Evolutionary conservation across 768 basidiomycete genomes (phyloP).

Genomic region (Pisolithus tinctorius): DNA sequence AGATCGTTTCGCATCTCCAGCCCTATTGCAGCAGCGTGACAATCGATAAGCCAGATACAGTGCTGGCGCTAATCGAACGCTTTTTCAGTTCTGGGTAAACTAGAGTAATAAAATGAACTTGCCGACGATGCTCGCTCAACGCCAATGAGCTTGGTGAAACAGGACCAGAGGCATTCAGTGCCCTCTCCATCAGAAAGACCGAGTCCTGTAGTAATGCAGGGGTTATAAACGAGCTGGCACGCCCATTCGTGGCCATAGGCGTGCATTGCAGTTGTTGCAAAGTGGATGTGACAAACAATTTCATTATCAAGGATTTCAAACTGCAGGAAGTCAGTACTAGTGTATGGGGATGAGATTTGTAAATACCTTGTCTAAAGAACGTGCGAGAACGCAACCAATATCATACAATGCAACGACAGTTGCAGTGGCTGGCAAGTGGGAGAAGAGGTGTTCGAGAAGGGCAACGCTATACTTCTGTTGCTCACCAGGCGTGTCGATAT

Average conservation of each 20-base stretch:
- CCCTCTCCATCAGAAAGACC: conserved; percentile 7
- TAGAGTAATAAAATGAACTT: conserved; percentile 6
- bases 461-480: no score
- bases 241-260: conserved; percentile 34
- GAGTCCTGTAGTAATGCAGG: background rate
- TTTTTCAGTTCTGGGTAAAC: no score
- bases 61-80: conserved; percentile 18
- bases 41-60: conserved; percentile 30
- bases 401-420: no score
- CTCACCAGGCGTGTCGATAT: no score
- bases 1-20: conserved; percentile 21
- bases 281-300: conserved; percentile 12
- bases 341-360: no score
- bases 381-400: no score
- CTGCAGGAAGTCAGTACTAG: background rate
- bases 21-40: conserved; percentile 22
- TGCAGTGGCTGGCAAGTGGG: no score
- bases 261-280: conserved; percentile 33
- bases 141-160: conserved; percentile 27
- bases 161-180: conserved; percentile 26
- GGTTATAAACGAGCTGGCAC: conserved; percentile 8
- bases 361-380: no score
- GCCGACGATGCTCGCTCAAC: conserved; percentile 29
- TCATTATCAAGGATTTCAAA: background rate
- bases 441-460: no score